phyloP scores from a whole-genome alignment of 805 yeast species.

The Candida gorgasii region DNA sequence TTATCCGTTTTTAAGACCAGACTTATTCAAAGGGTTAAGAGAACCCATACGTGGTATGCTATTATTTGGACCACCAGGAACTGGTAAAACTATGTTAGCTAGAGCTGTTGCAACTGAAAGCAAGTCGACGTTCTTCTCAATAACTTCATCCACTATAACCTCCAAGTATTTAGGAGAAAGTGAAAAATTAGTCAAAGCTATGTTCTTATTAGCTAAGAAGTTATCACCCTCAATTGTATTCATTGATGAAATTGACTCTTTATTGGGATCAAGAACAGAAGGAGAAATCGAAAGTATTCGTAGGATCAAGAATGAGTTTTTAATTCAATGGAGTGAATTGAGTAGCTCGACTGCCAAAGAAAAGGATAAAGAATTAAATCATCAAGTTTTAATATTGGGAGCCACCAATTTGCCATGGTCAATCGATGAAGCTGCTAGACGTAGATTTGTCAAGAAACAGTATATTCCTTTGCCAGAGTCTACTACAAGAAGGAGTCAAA shows the following conservation, averaged over 20 bases:
- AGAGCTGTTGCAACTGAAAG: conserved; percentile 96
- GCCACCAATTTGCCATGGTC: conserved; percentile 98
- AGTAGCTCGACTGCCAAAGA: conserved; percentile 62
- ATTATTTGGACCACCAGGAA: conserved; percentile 97
- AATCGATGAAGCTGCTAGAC: conserved; percentile 93
- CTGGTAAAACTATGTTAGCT: conserved; percentile 97
- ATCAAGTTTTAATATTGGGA: conserved; percentile 83
- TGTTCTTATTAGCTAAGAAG: conserved; percentile 80
- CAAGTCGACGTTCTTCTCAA: conserved; percentile 86
- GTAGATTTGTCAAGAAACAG: conserved; percentile 88
- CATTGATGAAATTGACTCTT: conserved; percentile 93
- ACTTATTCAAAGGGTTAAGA: conserved; percentile 82
- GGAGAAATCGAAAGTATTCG: conserved; percentile 88
- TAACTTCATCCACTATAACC: conserved; percentile 81
- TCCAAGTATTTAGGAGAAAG: conserved; percentile 90
- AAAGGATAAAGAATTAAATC: conserved; percentile 42
- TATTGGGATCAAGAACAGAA: conserved; percentile 72
- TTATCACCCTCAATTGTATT: conserved; percentile 92
- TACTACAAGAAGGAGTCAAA: conserved; percentile 74
- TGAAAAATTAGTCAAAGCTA: conserved; percentile 87
- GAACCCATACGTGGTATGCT: conserved; percentile 98
- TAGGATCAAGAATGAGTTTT: conserved; percentile 87
- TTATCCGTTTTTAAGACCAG: conserved; percentile 93
- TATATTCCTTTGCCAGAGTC: conserved; percentile 93
- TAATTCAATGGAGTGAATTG: conserved; percentile 92